Conservation (phyloP, 2,329 filamentous ascomycete genomes). For the Pseudocercospora cruenta region DNA sequence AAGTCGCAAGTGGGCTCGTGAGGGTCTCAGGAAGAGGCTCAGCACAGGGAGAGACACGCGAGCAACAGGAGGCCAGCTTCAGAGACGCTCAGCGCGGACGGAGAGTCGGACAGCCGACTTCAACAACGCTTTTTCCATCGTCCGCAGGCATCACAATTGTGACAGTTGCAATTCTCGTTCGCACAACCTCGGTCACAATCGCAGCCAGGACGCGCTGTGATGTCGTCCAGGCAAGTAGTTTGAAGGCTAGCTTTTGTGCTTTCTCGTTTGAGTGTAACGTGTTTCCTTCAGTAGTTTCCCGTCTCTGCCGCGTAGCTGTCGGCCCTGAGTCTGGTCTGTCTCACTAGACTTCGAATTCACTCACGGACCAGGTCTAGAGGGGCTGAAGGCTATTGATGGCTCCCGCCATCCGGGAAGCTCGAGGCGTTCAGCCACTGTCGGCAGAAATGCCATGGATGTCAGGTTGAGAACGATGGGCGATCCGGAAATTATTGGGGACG, state of each 20-base stretch:
- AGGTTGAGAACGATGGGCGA: neutral
- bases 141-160: neutral
- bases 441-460: slow-evolving; percentile 10
- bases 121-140: neutral
- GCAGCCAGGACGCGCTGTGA: neutral
- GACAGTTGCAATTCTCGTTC: neutral
- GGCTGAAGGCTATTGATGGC: slow-evolving; percentile 11
- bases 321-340: slow-evolving; percentile 12
- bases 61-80: neutral
- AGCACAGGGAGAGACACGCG: slow-evolving; percentile 1
- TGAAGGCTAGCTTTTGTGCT: neutral
- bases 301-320: neutral
- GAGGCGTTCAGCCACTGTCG: slow-evolving; percentile 9
- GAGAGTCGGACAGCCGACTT: neutral
- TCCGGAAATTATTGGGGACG: slow-evolving; percentile 8
- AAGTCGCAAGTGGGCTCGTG: neutral
- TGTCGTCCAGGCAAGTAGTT: neutral
- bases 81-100: neutral
- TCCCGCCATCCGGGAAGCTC: slow-evolving; percentile 11
- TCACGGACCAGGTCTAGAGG: slow-evolving; percentile 4
- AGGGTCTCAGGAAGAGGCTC: neutral
- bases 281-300: neutral
- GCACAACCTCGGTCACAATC: neutral
- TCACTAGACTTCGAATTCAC: neutral
- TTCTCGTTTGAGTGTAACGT: slow-evolving; percentile 4